Evolutionary conservation across 345 rosid species (phyloP).

Genomic region (Theobroma cacao): DNA sequence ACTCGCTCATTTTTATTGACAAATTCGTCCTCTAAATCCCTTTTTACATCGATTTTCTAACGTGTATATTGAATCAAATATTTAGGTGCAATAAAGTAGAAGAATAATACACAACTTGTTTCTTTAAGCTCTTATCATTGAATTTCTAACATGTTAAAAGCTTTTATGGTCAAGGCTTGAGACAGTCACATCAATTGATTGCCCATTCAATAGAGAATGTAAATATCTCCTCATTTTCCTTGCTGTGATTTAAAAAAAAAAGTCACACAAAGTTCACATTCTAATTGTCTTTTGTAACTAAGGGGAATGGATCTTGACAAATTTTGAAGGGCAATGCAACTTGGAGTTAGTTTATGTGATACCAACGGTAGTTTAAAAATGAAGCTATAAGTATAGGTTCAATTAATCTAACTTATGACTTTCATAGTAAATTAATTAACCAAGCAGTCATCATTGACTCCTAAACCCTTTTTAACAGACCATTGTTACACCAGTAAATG

Average conservation of each 20-base stretch:
- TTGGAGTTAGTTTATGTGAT: neutral
- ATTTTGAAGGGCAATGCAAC: neutral
- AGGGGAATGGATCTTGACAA: slow-evolving; percentile 4
- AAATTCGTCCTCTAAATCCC: neutral
- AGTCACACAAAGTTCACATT: neutral
- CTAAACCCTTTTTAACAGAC: neutral
- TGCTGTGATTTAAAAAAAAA: too few relatives aligned
- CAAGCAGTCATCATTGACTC: slow-evolving; percentile 15
- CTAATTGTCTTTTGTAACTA: neutral
- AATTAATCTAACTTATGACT: neutral
- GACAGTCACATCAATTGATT: neutral
- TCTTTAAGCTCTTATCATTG: neutral
- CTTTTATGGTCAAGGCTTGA: neutral
- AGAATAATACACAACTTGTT: neutral
- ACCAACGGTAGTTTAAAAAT: neutral
- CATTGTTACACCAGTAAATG: neutral
- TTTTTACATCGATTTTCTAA: neutral
- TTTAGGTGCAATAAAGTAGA: neutral
- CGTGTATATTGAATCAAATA: neutral
- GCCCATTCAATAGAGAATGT: too few relatives aligned
- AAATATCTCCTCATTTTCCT: neutral
- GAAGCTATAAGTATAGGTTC: neutral
- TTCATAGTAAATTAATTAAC: neutral
- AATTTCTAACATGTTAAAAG: neutral
- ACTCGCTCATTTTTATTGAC: neutral